Conservation (phyloP, 306 rosid species). For the Dicorynia guianensis region DNA sequence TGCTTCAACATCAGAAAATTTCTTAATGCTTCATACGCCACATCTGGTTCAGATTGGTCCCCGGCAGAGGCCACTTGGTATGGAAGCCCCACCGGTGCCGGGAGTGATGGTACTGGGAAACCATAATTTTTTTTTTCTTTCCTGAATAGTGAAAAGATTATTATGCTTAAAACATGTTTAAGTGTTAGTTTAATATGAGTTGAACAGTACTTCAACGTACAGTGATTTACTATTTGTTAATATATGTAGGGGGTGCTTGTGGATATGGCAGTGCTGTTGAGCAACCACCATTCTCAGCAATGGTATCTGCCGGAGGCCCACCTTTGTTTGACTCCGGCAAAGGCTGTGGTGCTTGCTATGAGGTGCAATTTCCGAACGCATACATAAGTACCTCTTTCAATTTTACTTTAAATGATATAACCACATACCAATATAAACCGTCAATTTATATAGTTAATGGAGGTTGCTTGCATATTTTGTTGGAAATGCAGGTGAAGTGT, state of each 20-base stretch:
- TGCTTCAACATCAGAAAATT: constrained; percentile 54
- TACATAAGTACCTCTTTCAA: too few relatives aligned
- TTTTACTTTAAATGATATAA: too few relatives aligned
- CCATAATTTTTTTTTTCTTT: not conserved
- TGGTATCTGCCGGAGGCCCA: constrained; percentile 71
- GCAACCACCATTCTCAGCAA: constrained; percentile 58
- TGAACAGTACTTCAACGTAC: too few relatives aligned
- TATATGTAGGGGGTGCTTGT: constrained; percentile 68
- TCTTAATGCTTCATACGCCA: constrained; percentile 43
- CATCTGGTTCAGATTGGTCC: constrained; percentile 52
- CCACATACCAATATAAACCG: too few relatives aligned
- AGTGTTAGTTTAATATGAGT: not conserved
- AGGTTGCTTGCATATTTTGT: too few relatives aligned
- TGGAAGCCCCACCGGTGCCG: constrained; percentile 64
- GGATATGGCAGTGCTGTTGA: constrained; percentile 63
- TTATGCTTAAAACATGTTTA: not conserved
- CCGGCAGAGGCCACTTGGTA: constrained; percentile 70
- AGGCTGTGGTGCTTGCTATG: constrained; percentile 85
- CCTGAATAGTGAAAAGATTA: not conserved
- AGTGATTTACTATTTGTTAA: too few relatives aligned
- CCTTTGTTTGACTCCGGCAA: constrained; percentile 54
- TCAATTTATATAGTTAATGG: too few relatives aligned
- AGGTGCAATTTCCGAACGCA: constrained; percentile 38
- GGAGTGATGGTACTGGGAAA: constrained; percentile 60
- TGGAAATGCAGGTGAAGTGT: constrained; percentile 61